These are phyloP conservation scores for Ilyonectria mors-panacis DNA, from an alignment of 2,329 filamentous ascomycete genomes.

Conservation along the genomic window DNA sequence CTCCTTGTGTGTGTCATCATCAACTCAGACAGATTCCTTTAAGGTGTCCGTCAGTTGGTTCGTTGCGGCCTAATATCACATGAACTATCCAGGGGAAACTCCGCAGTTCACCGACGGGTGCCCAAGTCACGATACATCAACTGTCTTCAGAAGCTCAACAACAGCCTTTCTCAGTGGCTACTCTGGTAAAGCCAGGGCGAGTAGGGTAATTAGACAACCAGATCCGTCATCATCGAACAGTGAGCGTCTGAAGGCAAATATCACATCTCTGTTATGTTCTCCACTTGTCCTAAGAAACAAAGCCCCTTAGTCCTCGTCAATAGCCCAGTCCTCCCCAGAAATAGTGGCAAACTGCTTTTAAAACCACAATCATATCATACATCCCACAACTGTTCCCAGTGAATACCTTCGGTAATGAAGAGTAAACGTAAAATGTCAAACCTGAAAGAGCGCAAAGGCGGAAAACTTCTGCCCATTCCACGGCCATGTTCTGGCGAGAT, in stretches of 20 bases:
- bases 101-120: too few relatives aligned
- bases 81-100: too few relatives aligned
- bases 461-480: not conserved
- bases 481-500: not conserved
- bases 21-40: too few relatives aligned
- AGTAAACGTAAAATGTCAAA: not conserved
- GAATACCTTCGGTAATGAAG: not conserved
- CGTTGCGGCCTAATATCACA: too few relatives aligned
- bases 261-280: not conserved
- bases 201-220: not conserved
- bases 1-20: too few relatives aligned
- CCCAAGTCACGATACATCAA: too few relatives aligned
- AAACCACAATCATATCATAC: slow-evolving; percentile 26
- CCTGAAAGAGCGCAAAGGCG: not conserved
- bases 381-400: slow-evolving; percentile 1
- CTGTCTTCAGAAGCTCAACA: too few relatives aligned
- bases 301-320: slow-evolving; percentile 9
- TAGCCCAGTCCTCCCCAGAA: not conserved
- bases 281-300: not conserved
- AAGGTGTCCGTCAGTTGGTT: too few relatives aligned
- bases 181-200: not conserved
- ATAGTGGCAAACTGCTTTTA: slow-evolving; percentile 23
- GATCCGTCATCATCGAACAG: not conserved
- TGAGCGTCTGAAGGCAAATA: not conserved
- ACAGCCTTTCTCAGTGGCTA: not conserved